phyloP scores from a whole-genome alignment of 768 basidiomycete genomes.

The Boletellus ananas region DNA sequence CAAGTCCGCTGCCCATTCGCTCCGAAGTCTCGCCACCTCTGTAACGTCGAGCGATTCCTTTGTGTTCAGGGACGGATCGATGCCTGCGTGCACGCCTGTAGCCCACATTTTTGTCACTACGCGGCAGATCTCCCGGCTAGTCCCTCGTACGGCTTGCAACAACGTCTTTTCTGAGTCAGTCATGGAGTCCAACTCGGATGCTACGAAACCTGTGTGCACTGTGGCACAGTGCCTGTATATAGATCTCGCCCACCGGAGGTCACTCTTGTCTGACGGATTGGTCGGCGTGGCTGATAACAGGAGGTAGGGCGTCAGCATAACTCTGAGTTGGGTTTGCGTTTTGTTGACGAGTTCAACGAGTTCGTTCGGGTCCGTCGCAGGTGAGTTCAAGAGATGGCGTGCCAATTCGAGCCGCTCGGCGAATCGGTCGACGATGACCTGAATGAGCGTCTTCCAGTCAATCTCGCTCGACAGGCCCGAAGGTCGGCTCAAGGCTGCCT shows the following conservation, averaged over 20 bases:
- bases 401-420: not conserved
- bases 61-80: not conserved
- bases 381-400: not conserved
- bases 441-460: constrained; percentile 29
- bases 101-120: not conserved
- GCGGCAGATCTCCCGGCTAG: not conserved
- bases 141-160: not conserved
- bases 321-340: not conserved
- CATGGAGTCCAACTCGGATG: not conserved
- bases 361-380: not conserved
- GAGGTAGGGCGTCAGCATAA: not conserved
- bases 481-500: constrained; percentile 1
- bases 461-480: constrained; percentile 22
- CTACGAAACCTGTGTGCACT: not conserved
- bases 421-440: not conserved
- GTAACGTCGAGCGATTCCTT: not conserved
- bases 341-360: not conserved
- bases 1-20: not conserved
- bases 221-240: not conserved
- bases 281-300: not conserved
- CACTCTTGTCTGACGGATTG: not conserved
- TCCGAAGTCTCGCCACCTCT: not conserved
- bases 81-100: not conserved
- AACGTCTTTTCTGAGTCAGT: not conserved
- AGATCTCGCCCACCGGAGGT: not conserved